Evolutionary conservation across 2,329 filamentous ascomycete species (phyloP).

Genomic region (Lecanicillium sp.): DNA sequence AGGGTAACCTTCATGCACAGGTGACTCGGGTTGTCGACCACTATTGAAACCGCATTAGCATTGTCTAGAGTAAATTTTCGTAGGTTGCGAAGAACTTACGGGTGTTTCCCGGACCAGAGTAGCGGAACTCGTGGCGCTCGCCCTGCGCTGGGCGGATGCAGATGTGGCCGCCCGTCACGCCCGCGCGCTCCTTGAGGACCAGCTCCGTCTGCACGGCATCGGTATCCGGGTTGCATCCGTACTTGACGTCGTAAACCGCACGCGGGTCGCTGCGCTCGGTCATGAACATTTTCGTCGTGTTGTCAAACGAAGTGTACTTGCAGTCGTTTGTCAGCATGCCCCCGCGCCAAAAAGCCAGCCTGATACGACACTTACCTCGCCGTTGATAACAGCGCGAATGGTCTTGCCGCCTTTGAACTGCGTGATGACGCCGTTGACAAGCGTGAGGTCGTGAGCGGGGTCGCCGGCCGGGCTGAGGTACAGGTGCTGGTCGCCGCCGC

Average conservation of each 20-base stretch:
- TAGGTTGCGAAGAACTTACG: conserved; percentile 21
- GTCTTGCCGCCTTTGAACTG: conserved; percentile 15
- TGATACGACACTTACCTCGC: conserved; percentile 29
- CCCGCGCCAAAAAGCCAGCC: neutral
- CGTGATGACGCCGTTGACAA: conserved; percentile 33
- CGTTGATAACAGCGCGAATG: conserved; percentile 37
- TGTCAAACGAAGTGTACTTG: conserved; percentile 36
- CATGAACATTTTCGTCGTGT: conserved; percentile 44
- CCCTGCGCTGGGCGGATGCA: conserved; percentile 34
- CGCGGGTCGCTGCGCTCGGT: conserved; percentile 37
- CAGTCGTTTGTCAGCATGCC: neutral
- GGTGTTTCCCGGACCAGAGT: conserved; percentile 33
- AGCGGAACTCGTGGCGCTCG: conserved; percentile 36
- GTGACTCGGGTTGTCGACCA: conserved; percentile 1
- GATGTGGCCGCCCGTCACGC: conserved; percentile 30
- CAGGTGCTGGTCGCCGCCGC: conserved; percentile 35
- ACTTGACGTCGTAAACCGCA: conserved; percentile 34
- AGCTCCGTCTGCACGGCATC: conserved; percentile 34
- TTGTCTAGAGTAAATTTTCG: neutral
- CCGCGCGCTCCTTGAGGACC: conserved; percentile 26
- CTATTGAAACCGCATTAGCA: neutral
- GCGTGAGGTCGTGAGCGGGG: conserved; percentile 29
- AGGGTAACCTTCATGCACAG: conserved; percentile 13
- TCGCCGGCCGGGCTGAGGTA: conserved; percentile 33
- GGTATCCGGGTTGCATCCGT: conserved; percentile 37